Base-by-base conservation (phyloP, 768 basidiomycete species). In the Suillus sp. region DNA sequence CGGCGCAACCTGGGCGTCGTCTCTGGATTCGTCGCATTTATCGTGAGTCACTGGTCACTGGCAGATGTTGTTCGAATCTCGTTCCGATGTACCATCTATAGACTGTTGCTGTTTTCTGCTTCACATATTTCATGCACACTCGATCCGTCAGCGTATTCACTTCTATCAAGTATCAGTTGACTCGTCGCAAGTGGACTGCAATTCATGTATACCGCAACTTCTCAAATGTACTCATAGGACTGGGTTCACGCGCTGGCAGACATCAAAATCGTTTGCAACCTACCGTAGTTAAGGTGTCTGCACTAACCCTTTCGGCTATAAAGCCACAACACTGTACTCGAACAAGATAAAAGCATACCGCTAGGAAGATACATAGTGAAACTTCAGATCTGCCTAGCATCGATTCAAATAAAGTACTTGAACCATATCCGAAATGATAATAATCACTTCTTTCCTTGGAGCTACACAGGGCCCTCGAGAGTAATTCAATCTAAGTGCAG, bases 1-100 rank as follows among this genome's bases (percentile, higher is more conserved):
- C 85, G 83, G 82, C 73, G 83, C 25, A 68, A 84, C 69, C 73
- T 83, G 37, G 83, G 81, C 14, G 64, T 85, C 47, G 69, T 86
- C 67, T 77, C 75, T 64, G 80, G 70, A 3, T 82, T 78, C 54
- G 72, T 79, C 37, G 67, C 62, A 30, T 82, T 82, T 60, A 83
- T 83, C 50, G 82, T 82, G 66, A 59, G 81, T 74, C 20, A n/a
- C 43, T n/a, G n/a, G n/a, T n/a, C n/a, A 6, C 1, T 47, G 22
- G 6, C 11, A 10, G 22, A n/a, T 30, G 16, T 47, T 47, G 22
- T 25, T 47, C 6, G 2, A 13, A 47, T 47, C 4, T 47, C 5
- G 47, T 47, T 5, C 47, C 25, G 11, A 22, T 1, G 14, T 25
- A 25, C 22, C 11, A 47, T 47, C 22, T 25, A 22, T 14, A 47